A percentile compares a stretch with the other conserved stretches of the same genome.
Conservation (phyloP, 345 rosid genomes). For the Citrus cavaleriei region DNA sequence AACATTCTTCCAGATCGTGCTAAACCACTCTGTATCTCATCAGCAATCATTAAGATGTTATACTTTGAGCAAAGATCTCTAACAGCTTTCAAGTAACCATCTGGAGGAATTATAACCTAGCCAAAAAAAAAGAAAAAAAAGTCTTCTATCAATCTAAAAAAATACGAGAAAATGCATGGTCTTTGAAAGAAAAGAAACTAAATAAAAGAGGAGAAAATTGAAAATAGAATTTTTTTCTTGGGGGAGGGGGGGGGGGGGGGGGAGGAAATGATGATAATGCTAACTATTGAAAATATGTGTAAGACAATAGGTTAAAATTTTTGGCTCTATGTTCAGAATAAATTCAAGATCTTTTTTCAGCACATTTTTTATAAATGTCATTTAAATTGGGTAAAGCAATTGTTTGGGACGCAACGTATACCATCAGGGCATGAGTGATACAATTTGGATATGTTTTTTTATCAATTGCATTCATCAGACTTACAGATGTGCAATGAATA, state of each 20-base stretch:
- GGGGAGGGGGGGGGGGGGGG: not conserved
- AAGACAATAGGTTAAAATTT: not conserved
- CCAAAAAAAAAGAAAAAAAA: not conserved
- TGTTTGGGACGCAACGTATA: not conserved
- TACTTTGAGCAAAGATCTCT: conserved; percentile 82
- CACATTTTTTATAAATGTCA: too few relatives aligned
- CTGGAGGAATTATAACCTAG: conserved; percentile 81
- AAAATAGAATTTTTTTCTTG: not conserved
- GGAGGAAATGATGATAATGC: not conserved
- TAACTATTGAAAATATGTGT: not conserved
- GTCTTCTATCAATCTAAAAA: not conserved
- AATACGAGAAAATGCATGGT: not conserved
- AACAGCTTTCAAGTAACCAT: conserved; percentile 75
- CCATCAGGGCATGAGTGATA: not conserved
- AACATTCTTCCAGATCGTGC: conserved; percentile 84
- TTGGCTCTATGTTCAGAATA: too few relatives aligned
- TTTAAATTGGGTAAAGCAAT: not conserved
- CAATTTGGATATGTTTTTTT: not conserved
- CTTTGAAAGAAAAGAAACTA: not conserved
- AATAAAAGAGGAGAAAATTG: not conserved
- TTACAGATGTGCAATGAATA: not conserved
- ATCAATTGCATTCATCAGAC: not conserved
- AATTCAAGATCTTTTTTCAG: too few relatives aligned
- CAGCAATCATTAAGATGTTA: conserved; percentile 89
- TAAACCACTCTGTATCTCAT: conserved; percentile 94